Evolutionary conservation across 2,329 filamentous ascomycete species (phyloP).

Genomic region (Ophiosphaerella narmari): DNA sequence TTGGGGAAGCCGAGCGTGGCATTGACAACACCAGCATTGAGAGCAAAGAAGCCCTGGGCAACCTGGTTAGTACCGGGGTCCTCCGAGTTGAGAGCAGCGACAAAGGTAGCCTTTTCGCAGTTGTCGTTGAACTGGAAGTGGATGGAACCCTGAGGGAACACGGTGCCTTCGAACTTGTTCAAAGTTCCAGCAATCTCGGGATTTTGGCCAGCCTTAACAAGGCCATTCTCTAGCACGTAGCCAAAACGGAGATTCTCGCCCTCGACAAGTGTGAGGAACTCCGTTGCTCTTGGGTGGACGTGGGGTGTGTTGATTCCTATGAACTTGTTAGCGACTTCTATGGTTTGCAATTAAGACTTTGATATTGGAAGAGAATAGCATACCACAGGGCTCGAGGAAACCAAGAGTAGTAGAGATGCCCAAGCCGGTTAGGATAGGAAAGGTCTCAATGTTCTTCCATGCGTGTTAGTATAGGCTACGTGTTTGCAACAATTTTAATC

Average conservation of each 20-base stretch:
- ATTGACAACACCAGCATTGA: constrained; percentile 44
- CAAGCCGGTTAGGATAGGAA: constrained; percentile 47
- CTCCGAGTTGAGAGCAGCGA: constrained; percentile 51
- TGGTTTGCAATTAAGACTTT: too few species aligned
- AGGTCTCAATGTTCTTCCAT: constrained; percentile 43
- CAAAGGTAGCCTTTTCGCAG: constrained; percentile 51
- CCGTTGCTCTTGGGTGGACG: constrained; percentile 55
- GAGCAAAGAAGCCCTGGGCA: constrained; percentile 52
- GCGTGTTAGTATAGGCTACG: neutral
- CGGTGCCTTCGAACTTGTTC: constrained; percentile 51
- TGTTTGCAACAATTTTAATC: neutral
- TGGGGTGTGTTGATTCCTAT: constrained; percentile 53
- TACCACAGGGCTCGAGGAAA: constrained; percentile 49
- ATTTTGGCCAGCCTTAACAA: constrained; percentile 38
- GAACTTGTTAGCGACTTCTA: too few species aligned
- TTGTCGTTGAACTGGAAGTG: constrained; percentile 56
- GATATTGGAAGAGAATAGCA: too few species aligned
- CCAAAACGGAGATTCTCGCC: constrained; percentile 49
- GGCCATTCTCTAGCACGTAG: constrained; percentile 54
- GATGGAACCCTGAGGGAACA: constrained; percentile 53
- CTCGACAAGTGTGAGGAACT: constrained; percentile 53
- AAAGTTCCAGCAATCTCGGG: constrained; percentile 49
- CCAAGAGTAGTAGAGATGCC: constrained; percentile 46
- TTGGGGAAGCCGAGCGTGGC: constrained; percentile 46
- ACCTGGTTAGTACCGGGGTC: constrained; percentile 50